Conservation (phyloP, 23 red algal species). For the Gracilariopsis chorda region DNA sequence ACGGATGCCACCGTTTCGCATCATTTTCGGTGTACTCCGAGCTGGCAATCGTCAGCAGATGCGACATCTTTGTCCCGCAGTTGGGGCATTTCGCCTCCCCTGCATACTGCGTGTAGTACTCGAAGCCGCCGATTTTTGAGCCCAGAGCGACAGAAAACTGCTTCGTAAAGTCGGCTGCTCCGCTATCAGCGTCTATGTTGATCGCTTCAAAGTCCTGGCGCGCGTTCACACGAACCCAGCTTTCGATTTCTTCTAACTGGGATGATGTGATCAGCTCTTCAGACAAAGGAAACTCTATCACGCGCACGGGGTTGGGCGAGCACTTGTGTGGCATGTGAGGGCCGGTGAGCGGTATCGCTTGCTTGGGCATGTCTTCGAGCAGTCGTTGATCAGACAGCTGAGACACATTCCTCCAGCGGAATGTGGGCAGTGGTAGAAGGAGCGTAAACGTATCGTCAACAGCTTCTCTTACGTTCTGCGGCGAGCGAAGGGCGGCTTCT, state of each 20-base stretch:
- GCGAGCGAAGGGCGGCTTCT: background rate
- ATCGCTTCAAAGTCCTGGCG: background rate
- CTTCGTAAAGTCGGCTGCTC: background rate
- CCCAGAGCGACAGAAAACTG: background rate
- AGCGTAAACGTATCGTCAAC: background rate
- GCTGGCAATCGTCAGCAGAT: background rate
- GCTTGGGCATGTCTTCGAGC: background rate
- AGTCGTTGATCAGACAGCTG: background rate
- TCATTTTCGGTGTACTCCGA: background rate
- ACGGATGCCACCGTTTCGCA: background rate
- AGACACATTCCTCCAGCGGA: background rate
- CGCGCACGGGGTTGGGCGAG: background rate
- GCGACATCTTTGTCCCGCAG: background rate
- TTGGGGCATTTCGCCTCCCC: background rate
- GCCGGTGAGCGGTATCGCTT: background rate
- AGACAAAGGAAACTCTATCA: background rate
- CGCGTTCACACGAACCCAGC: background rate
- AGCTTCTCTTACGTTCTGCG: background rate
- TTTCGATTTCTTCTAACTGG: background rate
- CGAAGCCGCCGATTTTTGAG: background rate
- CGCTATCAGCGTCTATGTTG: background rate
- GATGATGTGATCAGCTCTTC: background rate
- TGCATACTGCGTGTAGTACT: background rate
- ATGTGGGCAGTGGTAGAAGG: background rate
- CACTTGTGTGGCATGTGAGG: background rate